Evolutionary conservation across 2,329 filamentous ascomycete species (phyloP), one percentile per base, ranked within the genome.

Genomic region (Sporothrix curviconia): DNA sequence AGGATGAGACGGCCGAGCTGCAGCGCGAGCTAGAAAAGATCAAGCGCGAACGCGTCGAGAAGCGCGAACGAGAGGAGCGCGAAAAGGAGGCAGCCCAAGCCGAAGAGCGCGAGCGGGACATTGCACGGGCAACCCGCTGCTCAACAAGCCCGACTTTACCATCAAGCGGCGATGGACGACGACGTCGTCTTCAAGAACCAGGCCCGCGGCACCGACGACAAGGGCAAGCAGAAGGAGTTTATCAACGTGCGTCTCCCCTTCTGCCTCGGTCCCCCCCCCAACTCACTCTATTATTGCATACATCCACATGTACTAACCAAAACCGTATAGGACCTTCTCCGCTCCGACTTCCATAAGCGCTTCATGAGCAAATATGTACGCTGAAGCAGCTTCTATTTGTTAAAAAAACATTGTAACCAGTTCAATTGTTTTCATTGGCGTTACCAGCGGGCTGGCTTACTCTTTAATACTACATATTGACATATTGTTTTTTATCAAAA

Each of bases 151-250:
- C 19, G 91, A 96, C 65, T 97, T 95, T 70, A 91, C 86, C 59
- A 86, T 96, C 67, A 96, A 96, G 79, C 78, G 90, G 64, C 78
- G 92, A 65, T 99, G 94, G 94, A 99, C 66, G 94, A 99, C 66
- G 94, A 99, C 70, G 94, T 99, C 12, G 92, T 99, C 3, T 99
- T 99, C 76, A 97, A 96, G 78, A 99, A 99, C 72, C 94, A 99
- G 75, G 94, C 92, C 34, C 82, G 94, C 59, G 94, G 92, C 8
- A 96, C 92, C 0, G 92, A 97, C 68, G 90, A 96, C 62, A 92
- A 87, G 76, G 85, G 87, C 62, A 83, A 87, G 76, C 83, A 81
- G 73, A 95, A 92, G 76, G 92, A 96, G 72, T 99, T 99, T 74
- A 92, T 99, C 72, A 99, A 99, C 69, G 91, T 90, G 71, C 75